Conservation (phyloP, 2,329 filamentous ascomycete genomes). For the Chalara sp. region DNA sequence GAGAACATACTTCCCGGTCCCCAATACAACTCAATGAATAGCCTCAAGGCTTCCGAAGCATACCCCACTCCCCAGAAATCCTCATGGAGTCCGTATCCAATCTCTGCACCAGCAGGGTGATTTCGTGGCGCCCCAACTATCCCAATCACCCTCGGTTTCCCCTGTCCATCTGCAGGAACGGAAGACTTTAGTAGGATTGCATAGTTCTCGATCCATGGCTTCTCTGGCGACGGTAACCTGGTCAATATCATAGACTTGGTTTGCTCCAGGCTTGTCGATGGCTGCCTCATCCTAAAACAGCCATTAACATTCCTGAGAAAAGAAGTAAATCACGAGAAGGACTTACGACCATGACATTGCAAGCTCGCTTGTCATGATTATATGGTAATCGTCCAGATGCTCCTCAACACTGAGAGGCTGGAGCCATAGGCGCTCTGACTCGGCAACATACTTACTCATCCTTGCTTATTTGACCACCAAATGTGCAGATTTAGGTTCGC, state of each 20-base stretch:
- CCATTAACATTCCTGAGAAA: no score
- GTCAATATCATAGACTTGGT: slow-evolving; percentile 7
- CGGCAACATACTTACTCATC: slow-evolving; percentile 11
- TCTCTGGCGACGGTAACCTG: slow-evolving; percentile 3
- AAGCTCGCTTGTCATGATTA: slow-evolving; percentile 5
- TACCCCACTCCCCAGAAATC: slow-evolving; percentile 12
- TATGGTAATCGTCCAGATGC: slow-evolving; percentile 15
- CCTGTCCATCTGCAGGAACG: neutral
- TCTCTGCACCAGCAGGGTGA: slow-evolving; percentile 9
- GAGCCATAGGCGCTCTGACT: slow-evolving; percentile 16
- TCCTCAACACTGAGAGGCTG: slow-evolving; percentile 12
- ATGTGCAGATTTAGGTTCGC: no score
- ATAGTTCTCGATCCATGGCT: slow-evolving; percentile 15
- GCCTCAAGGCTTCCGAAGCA: slow-evolving; percentile 11
- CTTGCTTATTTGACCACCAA: no score
- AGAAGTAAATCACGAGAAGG: neutral
- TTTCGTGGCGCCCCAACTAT: slow-evolving; percentile 8
- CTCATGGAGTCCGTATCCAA: slow-evolving; percentile 14
- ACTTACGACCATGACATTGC: slow-evolving; percentile 12
- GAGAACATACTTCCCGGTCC: slow-evolving; percentile 1
- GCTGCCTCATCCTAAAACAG: no score
- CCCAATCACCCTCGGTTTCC: slow-evolving; percentile 10
- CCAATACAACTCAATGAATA: slow-evolving; percentile 10
- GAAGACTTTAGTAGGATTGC: slow-evolving; percentile 14
- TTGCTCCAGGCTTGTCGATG: no score